phyloP scores from a whole-genome alignment of 768 basidiomycete genomes.

The Agaricus bisporus region DNA sequence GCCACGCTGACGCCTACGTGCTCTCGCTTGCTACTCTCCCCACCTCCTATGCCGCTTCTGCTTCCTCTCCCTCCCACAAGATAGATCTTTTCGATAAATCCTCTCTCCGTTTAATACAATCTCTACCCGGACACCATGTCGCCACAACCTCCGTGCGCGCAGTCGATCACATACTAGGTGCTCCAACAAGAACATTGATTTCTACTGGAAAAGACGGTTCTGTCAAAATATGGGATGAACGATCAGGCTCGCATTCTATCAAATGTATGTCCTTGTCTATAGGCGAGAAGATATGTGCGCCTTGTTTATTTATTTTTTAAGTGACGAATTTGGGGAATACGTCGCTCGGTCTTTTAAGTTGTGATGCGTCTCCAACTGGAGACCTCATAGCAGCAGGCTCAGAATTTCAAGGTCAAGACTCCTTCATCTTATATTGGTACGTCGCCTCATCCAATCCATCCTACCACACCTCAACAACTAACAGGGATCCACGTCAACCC shows the following conservation, averaged over 20 bases:
- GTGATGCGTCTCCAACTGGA: slow-evolving; percentile 67
- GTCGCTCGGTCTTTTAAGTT: slow-evolving; percentile 47
- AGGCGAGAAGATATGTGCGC: no score
- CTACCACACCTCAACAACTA: not conserved
- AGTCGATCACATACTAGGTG: slow-evolving; percentile 33
- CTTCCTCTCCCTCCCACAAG: slow-evolving; percentile 56
- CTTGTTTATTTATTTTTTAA: slow-evolving; percentile 35
- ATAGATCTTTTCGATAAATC: slow-evolving; percentile 65
- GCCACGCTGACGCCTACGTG: slow-evolving; percentile 41
- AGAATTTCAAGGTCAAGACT: slow-evolving; percentile 75
- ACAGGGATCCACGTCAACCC: slow-evolving; percentile 83
- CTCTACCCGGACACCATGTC: slow-evolving; percentile 50
- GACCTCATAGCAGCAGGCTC: slow-evolving; percentile 77
- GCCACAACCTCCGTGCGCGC: slow-evolving; percentile 53
- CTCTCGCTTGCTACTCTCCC: slow-evolving; percentile 42
- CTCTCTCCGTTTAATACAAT: slow-evolving; percentile 38
- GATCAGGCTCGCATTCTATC: slow-evolving; percentile 43
- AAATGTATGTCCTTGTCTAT: slow-evolving; percentile 71
- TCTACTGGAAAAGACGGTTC: slow-evolving; percentile 69
- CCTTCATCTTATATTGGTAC: slow-evolving; percentile 81
- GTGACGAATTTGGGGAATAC: slow-evolving; percentile 39
- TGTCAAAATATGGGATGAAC: slow-evolving; percentile 72
- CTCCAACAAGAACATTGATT: slow-evolving; percentile 39
- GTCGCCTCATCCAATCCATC: not conserved
- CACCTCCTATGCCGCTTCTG: slow-evolving; percentile 49